phyloP scores from a whole-genome alignment of 805 yeast genomes.

The Wickerhamiella sorbophila region DNA sequence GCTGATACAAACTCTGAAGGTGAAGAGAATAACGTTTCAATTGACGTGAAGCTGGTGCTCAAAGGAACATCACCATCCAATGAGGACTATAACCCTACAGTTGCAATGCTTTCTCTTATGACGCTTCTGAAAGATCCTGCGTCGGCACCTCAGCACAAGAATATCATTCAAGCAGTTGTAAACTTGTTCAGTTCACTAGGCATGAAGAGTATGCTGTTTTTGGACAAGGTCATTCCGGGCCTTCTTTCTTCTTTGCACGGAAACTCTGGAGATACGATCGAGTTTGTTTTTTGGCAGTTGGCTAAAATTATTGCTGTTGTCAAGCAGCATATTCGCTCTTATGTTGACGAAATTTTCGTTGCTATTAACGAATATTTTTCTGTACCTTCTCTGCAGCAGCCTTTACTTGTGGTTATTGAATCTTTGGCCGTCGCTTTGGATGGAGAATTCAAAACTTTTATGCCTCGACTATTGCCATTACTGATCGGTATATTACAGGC shows the following conservation, averaged over 20 bases:
- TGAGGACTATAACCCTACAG: conserved; percentile 92
- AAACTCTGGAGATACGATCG: conserved; percentile 56
- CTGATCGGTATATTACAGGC: conserved; percentile 63
- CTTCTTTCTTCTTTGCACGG: conserved; percentile 70
- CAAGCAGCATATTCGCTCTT: conserved; percentile 79
- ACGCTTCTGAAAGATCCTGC: conserved; percentile 77
- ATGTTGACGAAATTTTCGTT: conserved; percentile 56
- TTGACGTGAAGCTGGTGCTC: conserved; percentile 81
- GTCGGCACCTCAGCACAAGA: conserved; percentile 71
- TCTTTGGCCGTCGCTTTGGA: conserved; percentile 74
- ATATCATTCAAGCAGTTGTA: conserved; percentile 88
- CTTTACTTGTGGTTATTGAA: conserved; percentile 68
- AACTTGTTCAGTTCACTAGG: conserved; percentile 83
- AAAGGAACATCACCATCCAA: conserved; percentile 82
- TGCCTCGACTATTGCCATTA: conserved; percentile 64
- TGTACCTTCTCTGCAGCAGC: conserved; percentile 50
- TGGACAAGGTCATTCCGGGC: conserved; percentile 80
- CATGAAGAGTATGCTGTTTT: conserved; percentile 73
- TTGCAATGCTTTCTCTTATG: conserved; percentile 74
- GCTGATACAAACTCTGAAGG: conserved; percentile 32
- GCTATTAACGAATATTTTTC: conserved; percentile 64
- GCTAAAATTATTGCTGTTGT: conserved; percentile 69
- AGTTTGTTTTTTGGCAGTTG: conserved; percentile 79
- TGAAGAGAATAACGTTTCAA: conserved; percentile 78
- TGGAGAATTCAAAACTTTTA: conserved; percentile 77